Evolutionary conservation across 2,329 filamentous ascomycete species (phyloP), one percentile per base, ranked within the genome.

Genomic region (Penicillium sp.): DNA sequence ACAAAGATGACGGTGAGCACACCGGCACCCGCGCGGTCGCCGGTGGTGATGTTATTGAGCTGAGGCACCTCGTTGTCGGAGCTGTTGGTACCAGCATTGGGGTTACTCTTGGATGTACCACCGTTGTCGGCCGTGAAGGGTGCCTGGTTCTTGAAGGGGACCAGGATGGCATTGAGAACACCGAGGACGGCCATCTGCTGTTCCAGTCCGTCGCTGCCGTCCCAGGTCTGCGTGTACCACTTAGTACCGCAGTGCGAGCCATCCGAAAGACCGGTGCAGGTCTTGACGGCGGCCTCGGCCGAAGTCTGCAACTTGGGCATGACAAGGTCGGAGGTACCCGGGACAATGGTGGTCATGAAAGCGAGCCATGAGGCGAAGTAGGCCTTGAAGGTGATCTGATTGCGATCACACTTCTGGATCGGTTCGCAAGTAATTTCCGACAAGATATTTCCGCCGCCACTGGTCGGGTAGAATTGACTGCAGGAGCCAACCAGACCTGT

Each of bases 321-420:
- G 56, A 91, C 83, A 38, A 67, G 70, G 1, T 77, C 70, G 18
- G 67, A 66, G 1, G 81, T 84, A 48, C 78, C 79, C 0, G 87
- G 86, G 0, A 81, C 86, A 22, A 90, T 60, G 60, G 85, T 79
- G 4, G 83, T 81, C 4, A 82, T 77, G 28, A 81, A 77, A 2
- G 83, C 78, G 59, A 90, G 73, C 84, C 86, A 89, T 24, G 85
- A 81, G 60, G 84, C 79, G 14, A 89, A 76, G 59, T 86, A 87
- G 18, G 86, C 86, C 71, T 90, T 90, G 80, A 88, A 91, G 2
- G 81, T 84, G 53, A 82, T 71, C 77, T 90, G 88, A 62, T 92
- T 89, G 43, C 81, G 79, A 48, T 86, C 86, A 74, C 89, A 94
- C 35, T 75, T 81, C 25, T 68, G 64, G 9, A 68, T 74, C 2